Conservation (phyloP, 2,329 filamentous ascomycete genomes). For the Byssoonygena ceratinophila region DNA sequence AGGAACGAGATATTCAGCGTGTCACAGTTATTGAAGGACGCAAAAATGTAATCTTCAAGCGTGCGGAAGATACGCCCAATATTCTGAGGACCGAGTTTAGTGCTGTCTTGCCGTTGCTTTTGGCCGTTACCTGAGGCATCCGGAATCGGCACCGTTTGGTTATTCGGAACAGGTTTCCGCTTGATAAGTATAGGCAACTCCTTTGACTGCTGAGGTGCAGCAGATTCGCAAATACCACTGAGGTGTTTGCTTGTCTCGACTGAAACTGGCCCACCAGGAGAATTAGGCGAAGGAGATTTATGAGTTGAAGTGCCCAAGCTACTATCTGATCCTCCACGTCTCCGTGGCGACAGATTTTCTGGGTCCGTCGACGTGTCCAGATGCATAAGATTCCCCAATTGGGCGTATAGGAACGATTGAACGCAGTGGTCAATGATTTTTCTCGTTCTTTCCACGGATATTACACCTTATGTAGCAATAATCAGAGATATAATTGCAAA, state of each 20-base stretch:
- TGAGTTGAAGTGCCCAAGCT: not conserved
- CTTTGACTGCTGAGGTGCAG: not conserved
- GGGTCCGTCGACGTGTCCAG: not conserved
- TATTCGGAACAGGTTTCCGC: constrained; percentile 2
- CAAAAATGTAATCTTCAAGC: constrained; percentile 65
- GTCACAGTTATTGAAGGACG: constrained; percentile 57
- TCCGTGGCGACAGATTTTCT: not conserved
- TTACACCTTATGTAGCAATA: not conserved
- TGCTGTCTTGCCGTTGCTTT: not conserved
- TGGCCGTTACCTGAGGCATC: not conserved
- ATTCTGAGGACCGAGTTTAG: constrained; percentile 13
- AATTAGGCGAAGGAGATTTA: not conserved
- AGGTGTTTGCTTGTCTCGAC: not conserved
- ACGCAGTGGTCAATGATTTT: constrained; percentile 13
- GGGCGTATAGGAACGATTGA: not conserved
- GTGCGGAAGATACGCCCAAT: constrained; percentile 52
- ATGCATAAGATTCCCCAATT: not conserved
- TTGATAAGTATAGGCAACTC: not conserved
- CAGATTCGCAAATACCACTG: not conserved
- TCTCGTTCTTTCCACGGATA: constrained; percentile 14
- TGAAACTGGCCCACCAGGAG: not conserved
- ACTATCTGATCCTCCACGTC: constrained; percentile 4
- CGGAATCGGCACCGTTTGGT: not conserved
- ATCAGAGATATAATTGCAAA: not conserved
- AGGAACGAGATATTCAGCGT: constrained; percentile 69